Evolutionary conservation across 495 filamentous ascomycete species (phyloP).

Genomic region (Lepidopterella palustris): DNA sequence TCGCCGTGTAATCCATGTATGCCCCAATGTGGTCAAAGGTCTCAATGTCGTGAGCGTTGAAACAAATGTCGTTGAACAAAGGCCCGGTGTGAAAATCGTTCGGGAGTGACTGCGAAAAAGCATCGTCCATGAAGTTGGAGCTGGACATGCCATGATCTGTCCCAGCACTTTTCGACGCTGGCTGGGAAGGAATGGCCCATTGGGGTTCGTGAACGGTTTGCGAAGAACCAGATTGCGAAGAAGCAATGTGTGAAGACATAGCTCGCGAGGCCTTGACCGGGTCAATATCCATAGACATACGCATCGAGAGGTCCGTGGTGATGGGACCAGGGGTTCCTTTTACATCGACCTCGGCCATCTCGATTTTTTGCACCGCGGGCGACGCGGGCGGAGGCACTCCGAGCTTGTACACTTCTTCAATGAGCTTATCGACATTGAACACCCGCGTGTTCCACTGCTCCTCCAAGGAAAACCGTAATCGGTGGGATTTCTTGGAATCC

Average conservation of each 20-base stretch:
- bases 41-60: background rate
- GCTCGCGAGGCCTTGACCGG: background rate
- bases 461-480: slow-evolving; percentile 24
- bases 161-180: background rate
- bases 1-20: background rate
- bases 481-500: slow-evolving; percentile 27
- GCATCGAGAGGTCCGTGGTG: no score
- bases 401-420: slow-evolving; percentile 22
- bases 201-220: background rate
- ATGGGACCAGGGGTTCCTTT: no score
- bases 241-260: background rate
- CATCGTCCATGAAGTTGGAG: background rate
- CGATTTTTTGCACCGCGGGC: background rate
- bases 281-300: background rate
- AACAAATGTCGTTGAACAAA: background rate
- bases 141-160: background rate
- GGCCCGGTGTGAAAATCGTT: background rate
- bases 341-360: no score
- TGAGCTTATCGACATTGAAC: slow-evolving; percentile 23
- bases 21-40: background rate
- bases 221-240: no score
- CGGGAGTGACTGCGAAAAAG: background rate
- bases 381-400: slow-evolving; percentile 11
- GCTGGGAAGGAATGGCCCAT: background rate
- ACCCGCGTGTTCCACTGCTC: slow-evolving; percentile 18